phyloP scores from a whole-genome alignment of 805 yeast species.

The Candida coquimbonensis region DNA sequence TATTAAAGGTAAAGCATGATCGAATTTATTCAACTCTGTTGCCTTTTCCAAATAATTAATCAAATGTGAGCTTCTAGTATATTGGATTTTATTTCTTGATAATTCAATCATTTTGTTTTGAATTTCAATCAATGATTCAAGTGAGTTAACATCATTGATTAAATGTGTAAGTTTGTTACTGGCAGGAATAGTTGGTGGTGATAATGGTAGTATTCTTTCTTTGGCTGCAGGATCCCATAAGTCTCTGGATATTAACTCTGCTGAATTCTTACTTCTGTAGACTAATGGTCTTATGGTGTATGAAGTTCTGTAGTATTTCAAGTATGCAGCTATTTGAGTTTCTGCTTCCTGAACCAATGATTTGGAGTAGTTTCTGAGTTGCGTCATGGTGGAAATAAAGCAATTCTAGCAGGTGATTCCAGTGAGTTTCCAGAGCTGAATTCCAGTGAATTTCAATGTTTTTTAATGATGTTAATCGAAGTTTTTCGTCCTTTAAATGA shows the following conservation, averaged over 20 bases:
- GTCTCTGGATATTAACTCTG: conserved; percentile 31
- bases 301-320: conserved; percentile 28
- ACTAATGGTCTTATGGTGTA: conserved; percentile 30
- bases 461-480: no score
- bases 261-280: conserved; percentile 34
- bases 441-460: no score
- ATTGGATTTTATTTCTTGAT: conserved; percentile 15
- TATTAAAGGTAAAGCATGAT: conserved; percentile 18
- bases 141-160: conserved; percentile 16
- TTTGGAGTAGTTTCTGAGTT: neutral
- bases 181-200: conserved; percentile 26
- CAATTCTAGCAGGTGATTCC: no score
- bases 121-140: conserved; percentile 13
- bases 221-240: conserved; percentile 30
- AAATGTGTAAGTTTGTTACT: conserved; percentile 20
- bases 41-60: conserved; percentile 16
- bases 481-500: no score
- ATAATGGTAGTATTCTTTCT: conserved; percentile 27
- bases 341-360: conserved; percentile 11
- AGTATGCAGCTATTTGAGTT: conserved; percentile 25
- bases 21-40: conserved; percentile 15
- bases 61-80: conserved; percentile 15
- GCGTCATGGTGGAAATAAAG: neutral
- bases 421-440: no score
- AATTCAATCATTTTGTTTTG: conserved; percentile 13